Conservation (phyloP, 257 asterid genomes). For the Rehmannia glutinosa region DNA sequence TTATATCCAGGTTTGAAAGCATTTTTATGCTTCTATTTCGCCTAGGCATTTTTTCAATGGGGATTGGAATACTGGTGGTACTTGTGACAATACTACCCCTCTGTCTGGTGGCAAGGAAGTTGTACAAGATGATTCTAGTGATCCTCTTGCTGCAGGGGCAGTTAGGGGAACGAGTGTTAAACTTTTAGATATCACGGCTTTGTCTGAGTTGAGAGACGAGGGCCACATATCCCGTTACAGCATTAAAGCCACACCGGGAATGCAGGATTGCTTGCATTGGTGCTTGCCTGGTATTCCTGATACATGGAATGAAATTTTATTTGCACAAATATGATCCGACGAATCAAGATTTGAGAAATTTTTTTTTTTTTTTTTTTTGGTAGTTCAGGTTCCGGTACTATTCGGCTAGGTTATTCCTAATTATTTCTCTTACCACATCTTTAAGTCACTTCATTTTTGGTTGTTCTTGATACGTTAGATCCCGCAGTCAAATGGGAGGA, state of each 20-base stretch:
- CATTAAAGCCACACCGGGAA: slow-evolving; percentile 67
- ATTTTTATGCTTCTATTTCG: slow-evolving; percentile 64
- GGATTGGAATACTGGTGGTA: slow-evolving; percentile 96
- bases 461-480: neutral
- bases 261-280: slow-evolving; percentile 98
- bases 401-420: too few species aligned
- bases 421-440: neutral
- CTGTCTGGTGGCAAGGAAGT: slow-evolving; percentile 66
- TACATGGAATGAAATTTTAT: slow-evolving; percentile 86
- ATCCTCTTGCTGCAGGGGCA: slow-evolving; percentile 65
- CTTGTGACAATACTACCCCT: slow-evolving; percentile 81
- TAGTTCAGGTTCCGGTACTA: too few species aligned
- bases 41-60: slow-evolving; percentile 94
- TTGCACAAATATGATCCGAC: slow-evolving; percentile 44
- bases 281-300: slow-evolving; percentile 95
- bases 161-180: slow-evolving; percentile 65
- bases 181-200: slow-evolving; percentile 66
- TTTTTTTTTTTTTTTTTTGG: neutral
- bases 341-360: too few species aligned
- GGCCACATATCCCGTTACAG: slow-evolving; percentile 91
- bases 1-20: slow-evolving; percentile 63
- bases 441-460: neutral
- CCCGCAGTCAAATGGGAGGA: neutral
- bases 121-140: slow-evolving; percentile 56
- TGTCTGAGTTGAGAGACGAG: slow-evolving; percentile 87